Evolutionary conservation across 352 stramenopile species (phyloP), one percentile per base, ranked within the genome.

Genomic region (Globisporangium polare): DNA sequence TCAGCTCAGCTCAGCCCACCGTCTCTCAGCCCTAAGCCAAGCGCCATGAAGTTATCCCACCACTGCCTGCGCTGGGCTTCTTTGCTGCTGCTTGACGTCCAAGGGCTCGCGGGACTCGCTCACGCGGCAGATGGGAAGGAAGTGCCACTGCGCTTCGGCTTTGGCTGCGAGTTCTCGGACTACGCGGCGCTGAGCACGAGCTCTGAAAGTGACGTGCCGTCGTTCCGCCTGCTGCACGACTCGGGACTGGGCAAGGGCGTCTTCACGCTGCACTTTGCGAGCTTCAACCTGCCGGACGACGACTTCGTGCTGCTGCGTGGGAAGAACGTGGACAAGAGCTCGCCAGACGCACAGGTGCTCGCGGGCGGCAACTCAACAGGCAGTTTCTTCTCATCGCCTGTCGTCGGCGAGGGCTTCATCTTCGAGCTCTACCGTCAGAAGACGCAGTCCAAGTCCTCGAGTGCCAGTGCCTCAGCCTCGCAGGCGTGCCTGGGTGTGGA

Each of bases 211-310:
- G 69, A 20, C 1, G 31, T 66, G 3, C 64, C 72, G 41, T 83
- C 71, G 0, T 87, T 82, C 17, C 70, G 66, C n/a, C 69, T 89
- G 20, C 55, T 78, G 26, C 62, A 80, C 15, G 65, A 85, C 33
- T 67, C 68, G 31, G 75, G 78, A 18, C 73, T 86, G 24, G 77
- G 77, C 6, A 67, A 68, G 10, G 79, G 80, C 0, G 66, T 89
- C 15, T 89, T 87, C 61, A 77, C 87, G 39, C 46, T 90, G 3
- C 77, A 88, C 35, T 86, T 92, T 45, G 69, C 58, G 22, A 62
- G 70, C 18, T 86, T 92, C 47, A 65, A 75, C 29, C 51, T 92
- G 10, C 78, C 80, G 4, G 56, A 71, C 18, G 53, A 75, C 4
- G 83, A 92, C 54, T 45, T 72, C 10, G 29, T 92, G 29, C 42